phyloP scores from a whole-genome alignment of 1,284 basidiomycete species.

The Sanghuangporus baumii region DNA sequence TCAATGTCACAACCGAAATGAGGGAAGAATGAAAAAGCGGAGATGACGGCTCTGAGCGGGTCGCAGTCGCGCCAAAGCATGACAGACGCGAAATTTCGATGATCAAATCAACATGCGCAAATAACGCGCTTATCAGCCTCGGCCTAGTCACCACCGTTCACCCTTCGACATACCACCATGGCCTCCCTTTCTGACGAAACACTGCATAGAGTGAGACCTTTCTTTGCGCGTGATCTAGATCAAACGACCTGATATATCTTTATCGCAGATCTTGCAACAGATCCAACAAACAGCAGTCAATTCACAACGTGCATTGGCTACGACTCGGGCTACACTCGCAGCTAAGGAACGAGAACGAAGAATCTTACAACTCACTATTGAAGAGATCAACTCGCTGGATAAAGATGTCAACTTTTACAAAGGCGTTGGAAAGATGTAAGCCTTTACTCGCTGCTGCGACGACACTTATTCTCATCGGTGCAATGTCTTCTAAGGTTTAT shows the following conservation, averaged over 20 bases:
- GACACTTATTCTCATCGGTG: background rate
- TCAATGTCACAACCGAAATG: background rate
- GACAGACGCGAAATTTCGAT: slow-evolving; percentile 11
- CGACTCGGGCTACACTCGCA: slow-evolving; percentile 68
- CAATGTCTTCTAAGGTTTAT: slow-evolving; percentile 64
- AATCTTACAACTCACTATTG: slow-evolving; percentile 82
- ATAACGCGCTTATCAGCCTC: slow-evolving; percentile 20
- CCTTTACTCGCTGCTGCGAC: slow-evolving; percentile 14
- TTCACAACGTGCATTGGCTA: slow-evolving; percentile 69
- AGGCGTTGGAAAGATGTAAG: slow-evolving; percentile 89
- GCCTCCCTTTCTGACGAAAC: slow-evolving; percentile 81
- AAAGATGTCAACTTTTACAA: slow-evolving; percentile 78
- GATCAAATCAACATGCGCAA: slow-evolving; percentile 5
- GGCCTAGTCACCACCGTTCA: background rate
- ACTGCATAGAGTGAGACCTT: slow-evolving; percentile 50
- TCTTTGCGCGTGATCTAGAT: background rate
- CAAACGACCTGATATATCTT: slow-evolving; percentile 16
- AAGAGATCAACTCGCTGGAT: slow-evolving; percentile 62
- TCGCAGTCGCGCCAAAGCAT: background rate
- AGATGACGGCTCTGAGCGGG: background rate
- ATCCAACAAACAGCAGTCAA: slow-evolving; percentile 83
- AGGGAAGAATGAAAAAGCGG: background rate
- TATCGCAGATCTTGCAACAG: slow-evolving; percentile 75
- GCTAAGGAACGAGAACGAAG: slow-evolving; percentile 81
- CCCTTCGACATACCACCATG: slow-evolving; percentile 37